phyloP scores from a whole-genome alignment of 768 basidiomycete species.

The Lactifluus echinatus region DNA sequence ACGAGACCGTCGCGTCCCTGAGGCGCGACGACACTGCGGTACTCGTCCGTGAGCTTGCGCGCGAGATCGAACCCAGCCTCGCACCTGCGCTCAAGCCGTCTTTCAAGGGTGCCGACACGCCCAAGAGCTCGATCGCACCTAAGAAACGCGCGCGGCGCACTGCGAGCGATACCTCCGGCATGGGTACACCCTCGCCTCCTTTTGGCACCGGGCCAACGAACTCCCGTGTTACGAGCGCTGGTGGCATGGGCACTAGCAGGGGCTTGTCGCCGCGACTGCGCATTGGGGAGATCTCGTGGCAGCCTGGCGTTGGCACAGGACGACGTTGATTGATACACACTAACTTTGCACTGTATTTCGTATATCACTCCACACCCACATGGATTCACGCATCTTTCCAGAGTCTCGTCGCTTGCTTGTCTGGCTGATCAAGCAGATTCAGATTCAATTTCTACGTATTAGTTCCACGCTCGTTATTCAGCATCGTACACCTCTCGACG shows the following conservation, averaged over 20 bases:
- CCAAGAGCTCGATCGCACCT: conserved; percentile 42
- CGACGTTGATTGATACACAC: conserved; percentile 10
- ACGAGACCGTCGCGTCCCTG: conserved; percentile 71
- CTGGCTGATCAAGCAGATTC: too few species aligned
- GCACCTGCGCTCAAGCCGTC: conserved; percentile 61
- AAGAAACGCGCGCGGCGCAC: conserved; percentile 54
- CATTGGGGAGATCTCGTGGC: conserved; percentile 60
- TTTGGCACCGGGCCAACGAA: conserved; percentile 21
- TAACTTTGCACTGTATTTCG: neutral
- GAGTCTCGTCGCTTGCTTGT: neutral
- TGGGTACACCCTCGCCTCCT: conserved; percentile 21
- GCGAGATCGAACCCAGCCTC: conserved; percentile 74
- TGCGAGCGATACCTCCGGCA: conserved; percentile 56
- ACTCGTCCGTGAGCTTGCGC: conserved; percentile 80
- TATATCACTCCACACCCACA: neutral
- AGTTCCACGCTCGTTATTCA: neutral
- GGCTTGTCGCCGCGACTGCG: conserved; percentile 38
- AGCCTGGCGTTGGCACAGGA: conserved; percentile 22
- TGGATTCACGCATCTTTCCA: neutral
- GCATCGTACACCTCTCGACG: neutral
- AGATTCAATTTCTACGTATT: neutral
- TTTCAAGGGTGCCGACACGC: conserved; percentile 24
- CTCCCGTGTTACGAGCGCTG: conserved; percentile 29
- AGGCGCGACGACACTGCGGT: conserved; percentile 85
- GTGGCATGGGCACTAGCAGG: conserved; percentile 17